Percentiles rank a stretch among this genome's conserved stretches.
Conservation (phyloP, 1,139 yeast species). For the Debaryomycetaceae sp. region DNA sequence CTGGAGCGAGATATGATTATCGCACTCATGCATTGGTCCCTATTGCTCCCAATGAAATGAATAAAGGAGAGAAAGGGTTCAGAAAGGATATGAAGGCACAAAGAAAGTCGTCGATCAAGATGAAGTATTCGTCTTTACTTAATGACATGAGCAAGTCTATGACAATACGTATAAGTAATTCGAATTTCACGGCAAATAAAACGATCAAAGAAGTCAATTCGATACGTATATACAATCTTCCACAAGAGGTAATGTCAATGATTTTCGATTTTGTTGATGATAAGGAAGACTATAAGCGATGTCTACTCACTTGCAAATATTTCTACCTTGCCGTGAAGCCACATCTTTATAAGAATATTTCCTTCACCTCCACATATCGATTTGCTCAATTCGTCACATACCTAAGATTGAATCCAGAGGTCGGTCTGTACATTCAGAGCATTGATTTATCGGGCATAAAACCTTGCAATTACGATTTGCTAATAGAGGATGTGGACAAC, state of each 20-base stretch:
- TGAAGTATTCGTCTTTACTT: constrained; percentile 43
- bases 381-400: constrained; percentile 74
- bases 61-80: constrained; percentile 2
- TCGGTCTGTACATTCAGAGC: constrained; percentile 52
- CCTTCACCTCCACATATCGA: constrained; percentile 64
- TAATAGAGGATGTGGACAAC: constrained; percentile 18
- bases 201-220: neutral
- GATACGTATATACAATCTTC: constrained; percentile 13
- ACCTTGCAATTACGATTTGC: constrained; percentile 45
- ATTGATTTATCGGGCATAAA: constrained; percentile 56
- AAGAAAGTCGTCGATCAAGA: constrained; percentile 20
- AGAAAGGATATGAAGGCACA: constrained; percentile 1
- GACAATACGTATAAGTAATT: constrained; percentile 19
- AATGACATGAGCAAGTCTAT: constrained; percentile 37
- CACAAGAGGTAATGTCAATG: constrained; percentile 33
- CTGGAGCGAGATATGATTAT: constrained; percentile 43
- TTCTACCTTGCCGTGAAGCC: constrained; percentile 54
- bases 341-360: constrained; percentile 51
- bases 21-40: constrained; percentile 39
- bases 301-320: constrained; percentile 48
- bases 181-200: constrained; percentile 8
- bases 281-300: constrained; percentile 23
- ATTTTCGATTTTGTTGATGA: constrained; percentile 31
- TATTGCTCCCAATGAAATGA: constrained; percentile 23
- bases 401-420: constrained; percentile 48